These are phyloP conservation scores for Pisolithus sp. DNA, from an alignment of 768 basidiomycete genomes.

Conservation along the genomic window DNA sequence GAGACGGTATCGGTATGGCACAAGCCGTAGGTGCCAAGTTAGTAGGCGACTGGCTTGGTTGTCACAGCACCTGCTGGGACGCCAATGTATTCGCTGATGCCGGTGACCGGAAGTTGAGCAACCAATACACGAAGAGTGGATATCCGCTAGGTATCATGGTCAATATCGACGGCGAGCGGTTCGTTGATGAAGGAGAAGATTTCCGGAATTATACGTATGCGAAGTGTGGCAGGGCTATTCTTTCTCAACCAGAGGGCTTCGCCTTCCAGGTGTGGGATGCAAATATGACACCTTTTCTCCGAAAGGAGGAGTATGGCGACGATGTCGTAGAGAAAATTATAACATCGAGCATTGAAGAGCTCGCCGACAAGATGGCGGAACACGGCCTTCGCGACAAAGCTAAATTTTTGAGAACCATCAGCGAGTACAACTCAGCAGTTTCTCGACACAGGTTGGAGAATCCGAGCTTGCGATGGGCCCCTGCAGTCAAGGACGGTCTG, in stretches of 20 bases:
- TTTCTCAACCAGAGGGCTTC: conserved; percentile 49
- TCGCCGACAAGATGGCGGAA: conserved; percentile 40
- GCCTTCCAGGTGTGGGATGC: conserved; percentile 66
- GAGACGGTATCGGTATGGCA: conserved; percentile 57
- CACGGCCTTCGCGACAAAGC: conserved; percentile 41
- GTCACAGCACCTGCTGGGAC: conserved; percentile 71
- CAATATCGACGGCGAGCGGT: conserved; percentile 49
- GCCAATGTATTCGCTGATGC: conserved; percentile 45
- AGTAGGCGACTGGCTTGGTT: conserved; percentile 64
- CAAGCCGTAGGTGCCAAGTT: conserved; percentile 44
- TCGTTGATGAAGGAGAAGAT: conserved; percentile 69
- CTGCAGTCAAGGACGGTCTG: conserved; percentile 56
- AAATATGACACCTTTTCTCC: conserved; percentile 35
- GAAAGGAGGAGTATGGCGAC: conserved; percentile 63
- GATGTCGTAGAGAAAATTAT: conserved; percentile 50
- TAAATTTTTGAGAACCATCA: conserved; percentile 41
- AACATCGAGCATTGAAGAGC: conserved; percentile 40
- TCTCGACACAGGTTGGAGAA: conserved; percentile 30
- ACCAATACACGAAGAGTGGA: conserved; percentile 69
- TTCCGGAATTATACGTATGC: conserved; percentile 72
- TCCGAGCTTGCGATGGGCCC: conserved; percentile 44
- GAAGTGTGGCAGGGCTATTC: conserved; percentile 55
- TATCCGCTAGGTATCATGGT: conserved; percentile 70
- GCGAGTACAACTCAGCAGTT: conserved; percentile 47
- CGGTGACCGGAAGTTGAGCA: conserved; percentile 54